phyloP scores from a whole-genome alignment of 345 rosid genomes.

The Gossypium mustelinum region DNA sequence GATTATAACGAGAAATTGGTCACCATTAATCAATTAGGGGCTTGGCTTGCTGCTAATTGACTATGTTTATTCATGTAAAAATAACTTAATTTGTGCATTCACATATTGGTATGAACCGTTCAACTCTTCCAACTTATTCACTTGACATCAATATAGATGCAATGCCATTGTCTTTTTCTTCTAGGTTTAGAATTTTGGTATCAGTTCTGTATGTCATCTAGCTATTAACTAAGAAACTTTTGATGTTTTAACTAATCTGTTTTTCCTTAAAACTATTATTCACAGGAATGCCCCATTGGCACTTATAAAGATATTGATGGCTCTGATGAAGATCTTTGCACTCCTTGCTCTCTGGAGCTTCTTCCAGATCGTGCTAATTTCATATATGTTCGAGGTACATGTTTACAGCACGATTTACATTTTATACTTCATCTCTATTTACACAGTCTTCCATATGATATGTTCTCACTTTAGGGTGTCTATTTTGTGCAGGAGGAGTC shows the following conservation, averaged over 20 bases:
- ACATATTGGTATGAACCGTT: background rate
- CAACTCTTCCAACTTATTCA: background rate
- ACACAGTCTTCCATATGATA: conserved; percentile 3
- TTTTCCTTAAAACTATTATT: conserved; percentile 6
- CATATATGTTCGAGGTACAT: conserved; percentile 76
- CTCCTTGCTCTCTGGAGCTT: conserved; percentile 67
- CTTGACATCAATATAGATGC: background rate
- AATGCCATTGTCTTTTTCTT: background rate
- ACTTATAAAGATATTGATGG: conserved; percentile 86
- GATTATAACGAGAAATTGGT: background rate
- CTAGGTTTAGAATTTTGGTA: background rate
- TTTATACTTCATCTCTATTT: conserved; percentile 13
- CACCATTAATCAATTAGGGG: background rate
- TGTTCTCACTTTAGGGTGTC: conserved; percentile 21
- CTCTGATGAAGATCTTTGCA: conserved; percentile 78
- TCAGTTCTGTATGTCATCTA: background rate
- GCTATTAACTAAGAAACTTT: background rate
- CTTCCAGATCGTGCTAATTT: conserved; percentile 85
- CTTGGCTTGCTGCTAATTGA: background rate
- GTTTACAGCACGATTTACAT: background rate
- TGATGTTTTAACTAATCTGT: background rate
- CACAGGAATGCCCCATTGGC: conserved; percentile 93
- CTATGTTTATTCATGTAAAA: background rate
- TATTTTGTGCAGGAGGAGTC: conserved; percentile 71
- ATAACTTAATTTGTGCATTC: background rate